A percentile compares a stretch with the other conserved stretches of the same genome.
Conservation (phyloP, 2,329 filamentous ascomycete genomes). For the Scedosporium dehoogii region DNA sequence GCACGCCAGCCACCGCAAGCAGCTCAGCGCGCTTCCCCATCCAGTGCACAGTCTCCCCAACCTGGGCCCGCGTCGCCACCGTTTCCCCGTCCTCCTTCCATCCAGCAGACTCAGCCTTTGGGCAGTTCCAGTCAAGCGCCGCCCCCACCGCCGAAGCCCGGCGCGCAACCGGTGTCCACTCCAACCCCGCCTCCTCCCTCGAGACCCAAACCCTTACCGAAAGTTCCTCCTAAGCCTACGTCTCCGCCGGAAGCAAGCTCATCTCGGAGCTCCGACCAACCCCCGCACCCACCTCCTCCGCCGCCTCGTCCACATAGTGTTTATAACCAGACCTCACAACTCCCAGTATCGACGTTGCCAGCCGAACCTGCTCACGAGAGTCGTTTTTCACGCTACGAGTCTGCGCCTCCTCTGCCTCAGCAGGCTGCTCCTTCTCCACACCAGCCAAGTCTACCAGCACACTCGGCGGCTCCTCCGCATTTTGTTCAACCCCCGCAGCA, state of each 20-base stretch:
- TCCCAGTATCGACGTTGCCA: not conserved
- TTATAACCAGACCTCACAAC: not conserved
- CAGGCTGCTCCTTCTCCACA: slow-evolving; percentile 5
- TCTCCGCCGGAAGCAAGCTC: slow-evolving; percentile 15
- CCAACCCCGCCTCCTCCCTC: slow-evolving; percentile 17
- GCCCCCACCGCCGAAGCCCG: slow-evolving; percentile 3
- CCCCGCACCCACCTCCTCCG: slow-evolving; percentile 8
- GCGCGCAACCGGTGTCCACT: slow-evolving; percentile 15
- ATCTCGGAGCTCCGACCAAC: slow-evolving; percentile 15
- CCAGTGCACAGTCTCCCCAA: not conserved
- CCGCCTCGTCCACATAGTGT: not conserved
- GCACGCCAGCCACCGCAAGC: slow-evolving; percentile 35
- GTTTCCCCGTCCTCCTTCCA: slow-evolving; percentile 53
- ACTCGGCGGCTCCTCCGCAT: not conserved
- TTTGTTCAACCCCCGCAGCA: not conserved
- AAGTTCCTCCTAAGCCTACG: slow-evolving; percentile 6
- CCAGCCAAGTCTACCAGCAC: not conserved
- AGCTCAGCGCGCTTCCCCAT: slow-evolving; percentile 15
- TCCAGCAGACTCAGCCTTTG: slow-evolving; percentile 39
- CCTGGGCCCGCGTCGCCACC: slow-evolving; percentile 60
- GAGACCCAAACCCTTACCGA: slow-evolving; percentile 10
- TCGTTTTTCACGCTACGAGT: slow-evolving; percentile 33
- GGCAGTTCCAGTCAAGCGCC: slow-evolving; percentile 16
- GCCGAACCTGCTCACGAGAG: not conserved
- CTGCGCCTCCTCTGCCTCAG: slow-evolving; percentile 29